Evolutionary conservation across 495 filamentous ascomycete genomes (phyloP).

Genomic region (Neurospora sp.): DNA sequence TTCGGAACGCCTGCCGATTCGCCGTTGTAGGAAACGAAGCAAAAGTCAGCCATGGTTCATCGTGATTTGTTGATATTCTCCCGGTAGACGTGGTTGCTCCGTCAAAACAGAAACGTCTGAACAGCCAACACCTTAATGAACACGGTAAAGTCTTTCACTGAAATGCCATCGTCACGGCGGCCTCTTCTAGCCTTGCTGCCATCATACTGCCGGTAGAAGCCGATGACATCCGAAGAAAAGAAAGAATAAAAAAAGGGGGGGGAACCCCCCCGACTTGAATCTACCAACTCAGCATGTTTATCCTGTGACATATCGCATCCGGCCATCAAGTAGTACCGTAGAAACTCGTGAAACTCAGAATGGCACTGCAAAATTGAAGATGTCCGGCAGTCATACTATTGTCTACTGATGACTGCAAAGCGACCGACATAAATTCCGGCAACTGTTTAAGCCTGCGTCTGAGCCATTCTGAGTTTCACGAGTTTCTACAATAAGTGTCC

Average conservation of each 20-base stretch:
- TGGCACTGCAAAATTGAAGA: neutral
- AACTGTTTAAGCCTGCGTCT: neutral
- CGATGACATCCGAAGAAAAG: neutral
- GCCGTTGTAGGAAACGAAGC: neutral
- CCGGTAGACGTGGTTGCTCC: neutral
- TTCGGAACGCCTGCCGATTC: neutral
- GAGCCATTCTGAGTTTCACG: neutral
- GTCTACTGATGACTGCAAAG: neutral
- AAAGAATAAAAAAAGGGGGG: neutral
- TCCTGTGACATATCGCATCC: neutral
- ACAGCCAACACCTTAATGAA: neutral
- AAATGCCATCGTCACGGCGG: neutral
- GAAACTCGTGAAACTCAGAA: neutral
- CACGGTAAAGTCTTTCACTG: neutral
- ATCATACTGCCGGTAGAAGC: neutral
- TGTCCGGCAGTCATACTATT: neutral
- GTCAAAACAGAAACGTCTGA: neutral
- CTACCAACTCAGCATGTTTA: neutral
- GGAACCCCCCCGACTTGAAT: neutral
- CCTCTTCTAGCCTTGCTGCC: neutral
- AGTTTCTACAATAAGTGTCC: neutral
- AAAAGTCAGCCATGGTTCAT: neutral
- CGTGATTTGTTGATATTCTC: neutral
- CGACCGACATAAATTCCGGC: neutral
- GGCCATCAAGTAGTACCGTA: neutral